Evolutionary conservation across 192 early-diverging fungal genomes (phyloP).

Genomic region (Neocallimastix lanati): DNA sequence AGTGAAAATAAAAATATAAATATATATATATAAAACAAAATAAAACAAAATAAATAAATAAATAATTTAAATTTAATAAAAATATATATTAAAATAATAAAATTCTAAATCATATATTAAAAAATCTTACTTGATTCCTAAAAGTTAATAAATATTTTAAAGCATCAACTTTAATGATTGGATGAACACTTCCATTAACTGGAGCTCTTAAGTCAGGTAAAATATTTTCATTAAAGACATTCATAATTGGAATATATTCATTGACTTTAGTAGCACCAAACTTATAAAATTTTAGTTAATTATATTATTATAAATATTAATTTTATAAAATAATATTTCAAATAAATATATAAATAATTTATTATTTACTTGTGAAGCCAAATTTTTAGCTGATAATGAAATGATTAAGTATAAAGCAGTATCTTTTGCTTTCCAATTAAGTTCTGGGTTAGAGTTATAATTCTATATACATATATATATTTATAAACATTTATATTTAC

Average conservation of each 20-base stretch:
- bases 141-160: slow-evolving; percentile 89
- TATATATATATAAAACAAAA: too few relatives aligned
- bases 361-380: slow-evolving; percentile 43
- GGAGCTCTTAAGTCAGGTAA: slow-evolving; percentile 61
- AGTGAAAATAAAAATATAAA: too few relatives aligned
- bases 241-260: slow-evolving; percentile 57
- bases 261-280: slow-evolving; percentile 75
- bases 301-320: too few relatives aligned
- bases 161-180: slow-evolving; percentile 84
- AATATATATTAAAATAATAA: too few relatives aligned
- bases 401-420: slow-evolving; percentile 84
- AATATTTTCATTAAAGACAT: slow-evolving; percentile 67
- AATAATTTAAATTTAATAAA: too few relatives aligned
- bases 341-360: not conserved
- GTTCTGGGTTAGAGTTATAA: slow-evolving; percentile 46
- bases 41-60: too few relatives aligned
- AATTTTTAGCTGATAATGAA: slow-evolving; percentile 63
- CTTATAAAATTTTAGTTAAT: slow-evolving; percentile 13
- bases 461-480: too few relatives aligned
- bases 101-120: too few relatives aligned
- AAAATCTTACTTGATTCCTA: slow-evolving; percentile 70
- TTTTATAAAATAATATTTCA: too few relatives aligned
- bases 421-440: slow-evolving; percentile 88
- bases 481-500: too few relatives aligned
- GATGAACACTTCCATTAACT: slow-evolving; percentile 45